Evolutionary conservation across 1,284 basidiomycete genomes (phyloP).

Genomic region (Trichosporon ovoides): DNA sequence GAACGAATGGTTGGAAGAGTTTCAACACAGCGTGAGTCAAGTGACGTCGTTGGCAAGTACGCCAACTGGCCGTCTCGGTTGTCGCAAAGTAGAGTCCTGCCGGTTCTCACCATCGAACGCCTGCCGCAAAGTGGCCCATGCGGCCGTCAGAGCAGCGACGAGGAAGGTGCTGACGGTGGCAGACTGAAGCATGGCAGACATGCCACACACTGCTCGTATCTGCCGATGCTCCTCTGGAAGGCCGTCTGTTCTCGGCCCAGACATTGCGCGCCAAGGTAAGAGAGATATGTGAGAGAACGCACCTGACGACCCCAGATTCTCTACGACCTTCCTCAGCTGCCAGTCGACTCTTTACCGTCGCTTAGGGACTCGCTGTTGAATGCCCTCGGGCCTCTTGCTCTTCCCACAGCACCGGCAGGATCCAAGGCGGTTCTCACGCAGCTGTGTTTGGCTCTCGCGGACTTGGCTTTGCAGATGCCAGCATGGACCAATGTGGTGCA

Average conservation of each 20-base stretch:
- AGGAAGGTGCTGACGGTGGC: slow-evolving; percentile 22
- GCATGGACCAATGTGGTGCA: slow-evolving; percentile 78
- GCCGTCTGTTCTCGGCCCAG: slow-evolving; percentile 91
- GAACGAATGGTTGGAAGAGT: slow-evolving; percentile 88
- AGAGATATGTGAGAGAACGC: not conserved
- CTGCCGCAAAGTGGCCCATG: not conserved
- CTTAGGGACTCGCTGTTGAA: slow-evolving; percentile 81
- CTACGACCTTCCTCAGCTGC: slow-evolving; percentile 89
- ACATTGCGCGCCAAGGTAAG: slow-evolving; percentile 90
- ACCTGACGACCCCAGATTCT: slow-evolving; percentile 61
- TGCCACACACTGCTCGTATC: slow-evolving; percentile 85
- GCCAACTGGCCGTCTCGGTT: not conserved
- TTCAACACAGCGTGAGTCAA: slow-evolving; percentile 87
- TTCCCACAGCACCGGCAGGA: slow-evolving; percentile 55
- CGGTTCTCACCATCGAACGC: not conserved
- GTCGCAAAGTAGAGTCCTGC: not conserved
- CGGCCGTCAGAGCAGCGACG: not conserved
- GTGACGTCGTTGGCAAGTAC: not conserved
- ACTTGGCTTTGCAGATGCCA: slow-evolving; percentile 83
- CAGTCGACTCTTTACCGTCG: slow-evolving; percentile 62
- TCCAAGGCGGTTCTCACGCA: slow-evolving; percentile 85
- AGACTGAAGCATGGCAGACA: slow-evolving; percentile 93
- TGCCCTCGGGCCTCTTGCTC: slow-evolving; percentile 63
- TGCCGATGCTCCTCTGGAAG: slow-evolving; percentile 69
- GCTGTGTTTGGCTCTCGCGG: slow-evolving; percentile 81